Evolutionary conservation across 1,284 basidiomycete genomes (phyloP), one percentile per base, ranked within the genome.

Genomic region (Schizophyllum amplum): DNA sequence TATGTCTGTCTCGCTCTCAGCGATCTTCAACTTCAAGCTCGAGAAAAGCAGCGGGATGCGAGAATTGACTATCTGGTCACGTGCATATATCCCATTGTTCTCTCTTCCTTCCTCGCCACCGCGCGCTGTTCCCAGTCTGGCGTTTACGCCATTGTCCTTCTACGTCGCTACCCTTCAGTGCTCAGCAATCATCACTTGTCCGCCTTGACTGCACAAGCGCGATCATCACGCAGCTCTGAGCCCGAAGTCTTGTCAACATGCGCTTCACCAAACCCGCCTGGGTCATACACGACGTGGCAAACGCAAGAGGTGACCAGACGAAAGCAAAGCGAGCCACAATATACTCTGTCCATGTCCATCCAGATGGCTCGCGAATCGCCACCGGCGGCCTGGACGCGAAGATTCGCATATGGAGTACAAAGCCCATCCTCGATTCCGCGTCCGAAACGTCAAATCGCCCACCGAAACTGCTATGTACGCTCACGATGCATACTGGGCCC

Each of bases 381-480:
- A 99, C 96, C 1, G 96, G 94, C 21, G 95, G 96, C 15, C 78
- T 98, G 51, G 94, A 98, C 70, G 87, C 92, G 52, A 97, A 97
- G 77, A 86, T 99, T 62, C 89, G 94, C 60, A 94, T 99, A 71
- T 99, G 97, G 97, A 90, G 90, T 61, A 98, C 96, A 0, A 87
- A 90, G 59, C 93, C 95, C 1, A 96, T 99, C 63, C 76, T 98
- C 27, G 86, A 87, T 59, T 71, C 79, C 22, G 78, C 82, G 17
- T 82, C 85, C 0, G 92, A 94, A 62, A 72, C 75, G n/a, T 84
- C 86, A 15, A 84, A 86, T 46, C 81, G 80, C 53, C 88, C 91
- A 25, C 92, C 92, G 47, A 94, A 94, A 68, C 84, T 91, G 20
- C 76, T 99, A 22, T 94, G 90, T 65, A 98, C 95, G 0, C 81